Conservation (phyloP, 768 basidiomycete genomes). For the Suillus tomentosus region DNA sequence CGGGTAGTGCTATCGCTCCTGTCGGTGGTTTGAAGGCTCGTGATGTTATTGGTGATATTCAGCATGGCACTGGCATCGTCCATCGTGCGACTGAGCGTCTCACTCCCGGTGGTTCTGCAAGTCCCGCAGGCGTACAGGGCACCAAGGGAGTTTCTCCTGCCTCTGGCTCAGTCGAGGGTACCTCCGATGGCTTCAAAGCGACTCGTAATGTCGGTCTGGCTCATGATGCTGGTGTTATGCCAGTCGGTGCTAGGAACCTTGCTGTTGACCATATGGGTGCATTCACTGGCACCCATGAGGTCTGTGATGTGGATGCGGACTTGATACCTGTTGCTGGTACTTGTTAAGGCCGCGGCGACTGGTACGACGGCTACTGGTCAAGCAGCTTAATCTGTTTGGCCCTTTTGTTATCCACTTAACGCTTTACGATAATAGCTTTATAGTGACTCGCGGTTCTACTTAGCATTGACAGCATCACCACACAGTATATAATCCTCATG, state of each 20-base stretch:
- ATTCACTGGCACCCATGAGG: not conserved
- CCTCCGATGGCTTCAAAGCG: not conserved
- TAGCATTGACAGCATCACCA: too few species aligned
- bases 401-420: not conserved
- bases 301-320: not conserved
- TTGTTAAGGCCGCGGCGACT: too few species aligned
- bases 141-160: not conserved
- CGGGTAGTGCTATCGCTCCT: not conserved
- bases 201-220: not conserved
- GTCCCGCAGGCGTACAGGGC: not conserved
- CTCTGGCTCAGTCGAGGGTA: not conserved
- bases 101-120: not conserved
- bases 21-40: conserved; percentile 1
- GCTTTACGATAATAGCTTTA: not conserved
- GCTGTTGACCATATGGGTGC: not conserved
- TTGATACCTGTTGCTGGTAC: not conserved
- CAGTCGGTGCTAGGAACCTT: not conserved
- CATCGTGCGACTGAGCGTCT: not conserved
- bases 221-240: not conserved
- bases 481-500: too few species aligned
- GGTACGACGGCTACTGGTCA: not conserved
- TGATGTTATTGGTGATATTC: conserved; percentile 1
- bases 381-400: not conserved
- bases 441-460: not conserved
- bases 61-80: not conserved